Conservation (phyloP, 257 asterid genomes). For the Hygrophila difformis region DNA sequence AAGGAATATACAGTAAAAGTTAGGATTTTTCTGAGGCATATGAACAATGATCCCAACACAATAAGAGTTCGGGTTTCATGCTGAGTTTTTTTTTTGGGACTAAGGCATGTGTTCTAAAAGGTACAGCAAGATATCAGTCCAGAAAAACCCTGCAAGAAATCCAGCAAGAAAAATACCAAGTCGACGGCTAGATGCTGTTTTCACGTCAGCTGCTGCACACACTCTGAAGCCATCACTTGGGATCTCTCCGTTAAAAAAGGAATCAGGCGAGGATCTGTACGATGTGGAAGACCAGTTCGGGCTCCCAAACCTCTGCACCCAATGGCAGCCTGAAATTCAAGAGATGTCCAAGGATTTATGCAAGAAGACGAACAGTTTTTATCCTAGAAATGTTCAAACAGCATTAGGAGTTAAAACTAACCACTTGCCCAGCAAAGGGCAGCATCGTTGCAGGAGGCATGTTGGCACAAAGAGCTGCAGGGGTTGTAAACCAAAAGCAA, state of each 20-base stretch:
- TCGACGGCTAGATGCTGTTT: slow-evolving; percentile 22
- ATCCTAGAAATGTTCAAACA: not conserved
- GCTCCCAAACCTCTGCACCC: slow-evolving; percentile 91
- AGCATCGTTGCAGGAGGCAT: slow-evolving; percentile 83
- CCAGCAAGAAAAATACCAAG: slow-evolving; percentile 40
- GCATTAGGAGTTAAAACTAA: slow-evolving; percentile 21
- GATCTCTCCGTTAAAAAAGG: slow-evolving; percentile 50
- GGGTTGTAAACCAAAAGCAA: slow-evolving; percentile 14
- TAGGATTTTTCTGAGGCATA: too few species aligned
- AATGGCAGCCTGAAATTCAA: slow-evolving; percentile 70
- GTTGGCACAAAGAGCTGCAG: slow-evolving; percentile 68
- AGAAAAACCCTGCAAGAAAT: slow-evolving; percentile 35
- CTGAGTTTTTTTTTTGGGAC: too few species aligned
- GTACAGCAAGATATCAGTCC: slow-evolving; percentile 55
- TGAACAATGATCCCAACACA: too few species aligned
- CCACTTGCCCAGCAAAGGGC: slow-evolving; percentile 98
- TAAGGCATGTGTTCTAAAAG: slow-evolving; percentile 33
- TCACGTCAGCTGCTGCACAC: slow-evolving; percentile 6
- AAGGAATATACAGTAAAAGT: too few species aligned
- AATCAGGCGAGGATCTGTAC: slow-evolving; percentile 55
- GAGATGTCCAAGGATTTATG: not conserved
- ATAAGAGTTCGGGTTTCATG: too few species aligned
- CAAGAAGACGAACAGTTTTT: too few species aligned
- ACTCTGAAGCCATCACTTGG: slow-evolving; percentile 35
- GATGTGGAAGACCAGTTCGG: slow-evolving; percentile 71